Evolutionary conservation across 768 basidiomycete species (phyloP).

Genomic region (Mycena olivaceomarginata): DNA sequence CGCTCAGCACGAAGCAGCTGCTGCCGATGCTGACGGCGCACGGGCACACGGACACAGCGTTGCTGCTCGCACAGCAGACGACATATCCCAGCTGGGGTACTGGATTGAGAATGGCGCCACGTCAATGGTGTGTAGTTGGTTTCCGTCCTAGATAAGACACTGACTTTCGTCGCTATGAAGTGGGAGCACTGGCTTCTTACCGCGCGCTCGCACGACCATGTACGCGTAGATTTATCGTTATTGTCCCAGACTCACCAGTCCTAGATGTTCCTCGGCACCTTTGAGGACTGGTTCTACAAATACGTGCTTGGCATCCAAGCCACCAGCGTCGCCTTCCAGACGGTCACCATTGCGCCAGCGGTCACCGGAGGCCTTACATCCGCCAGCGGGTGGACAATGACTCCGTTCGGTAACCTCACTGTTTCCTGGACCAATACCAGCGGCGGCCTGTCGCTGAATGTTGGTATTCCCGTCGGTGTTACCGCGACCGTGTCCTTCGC

Average conservation of each 20-base stretch:
- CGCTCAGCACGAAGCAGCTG: constrained; percentile 50
- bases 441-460: constrained; percentile 43
- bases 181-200: constrained; percentile 56
- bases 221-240: constrained; percentile 29
- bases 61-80: constrained; percentile 51
- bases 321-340: constrained; percentile 51
- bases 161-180: constrained; percentile 26
- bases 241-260: background rate
- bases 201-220: constrained; percentile 56
- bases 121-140: constrained; percentile 47
- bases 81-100: constrained; percentile 55
- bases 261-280: constrained; percentile 56
- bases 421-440: constrained; percentile 44
- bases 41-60: constrained; percentile 50
- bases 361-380: constrained; percentile 43
- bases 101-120: constrained; percentile 56
- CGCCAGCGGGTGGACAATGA: constrained; percentile 50
- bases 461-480: constrained; percentile 50
- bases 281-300: constrained; percentile 56
- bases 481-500: constrained; percentile 48
- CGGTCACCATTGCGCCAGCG: constrained; percentile 48
- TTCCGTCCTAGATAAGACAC: background rate
- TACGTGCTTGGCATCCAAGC: constrained; percentile 52
- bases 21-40: constrained; percentile 49
- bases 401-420: constrained; percentile 54